Conservation (phyloP, 2,329 filamentous ascomycete genomes). For the Paraconiothyrium sp. region DNA sequence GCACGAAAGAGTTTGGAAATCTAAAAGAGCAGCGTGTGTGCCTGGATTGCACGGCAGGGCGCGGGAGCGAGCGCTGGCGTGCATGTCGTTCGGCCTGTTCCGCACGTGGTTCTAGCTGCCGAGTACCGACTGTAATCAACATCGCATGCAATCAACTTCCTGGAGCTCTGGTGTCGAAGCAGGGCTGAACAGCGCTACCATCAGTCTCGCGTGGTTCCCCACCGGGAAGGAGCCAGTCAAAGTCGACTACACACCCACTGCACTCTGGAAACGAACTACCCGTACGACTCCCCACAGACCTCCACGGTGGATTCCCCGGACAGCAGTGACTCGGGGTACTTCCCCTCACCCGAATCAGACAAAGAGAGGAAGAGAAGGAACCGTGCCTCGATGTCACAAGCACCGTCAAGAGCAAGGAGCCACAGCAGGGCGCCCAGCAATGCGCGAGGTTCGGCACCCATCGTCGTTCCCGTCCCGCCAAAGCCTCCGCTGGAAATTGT, state of each 20-base stretch:
- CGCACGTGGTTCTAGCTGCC: conserved; percentile 1
- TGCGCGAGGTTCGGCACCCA: conserved; percentile 28
- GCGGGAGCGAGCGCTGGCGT: not conserved
- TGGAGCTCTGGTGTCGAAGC: not conserved
- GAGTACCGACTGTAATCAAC: not conserved
- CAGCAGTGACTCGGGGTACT: conserved; percentile 31
- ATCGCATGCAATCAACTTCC: not conserved
- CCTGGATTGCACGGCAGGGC: not conserved
- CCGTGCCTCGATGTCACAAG: conserved; percentile 34
- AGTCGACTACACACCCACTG: conserved; percentile 1
- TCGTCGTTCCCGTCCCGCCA: conserved; percentile 36
- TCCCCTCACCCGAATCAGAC: conserved; percentile 24
- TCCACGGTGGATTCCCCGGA: conserved; percentile 26
- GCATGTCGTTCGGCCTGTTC: not conserved
- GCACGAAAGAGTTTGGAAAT: not conserved
- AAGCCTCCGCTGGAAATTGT: conserved; percentile 43
- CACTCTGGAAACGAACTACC: not conserved
- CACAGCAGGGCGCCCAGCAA: conserved; percentile 43
- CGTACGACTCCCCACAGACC: conserved; percentile 3
- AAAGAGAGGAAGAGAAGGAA: conserved; percentile 25
- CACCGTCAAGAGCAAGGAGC: conserved; percentile 40
- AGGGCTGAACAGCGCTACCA: not conserved
- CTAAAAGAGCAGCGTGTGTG: not conserved
- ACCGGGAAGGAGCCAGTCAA: not conserved
- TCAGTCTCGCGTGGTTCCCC: not conserved